Percentiles rank a stretch among this genome's conserved stretches.
These are phyloP conservation scores for Abortiporus biennis DNA, from an alignment of 1,284 basidiomycete genomes.

Conservation along the genomic window DNA sequence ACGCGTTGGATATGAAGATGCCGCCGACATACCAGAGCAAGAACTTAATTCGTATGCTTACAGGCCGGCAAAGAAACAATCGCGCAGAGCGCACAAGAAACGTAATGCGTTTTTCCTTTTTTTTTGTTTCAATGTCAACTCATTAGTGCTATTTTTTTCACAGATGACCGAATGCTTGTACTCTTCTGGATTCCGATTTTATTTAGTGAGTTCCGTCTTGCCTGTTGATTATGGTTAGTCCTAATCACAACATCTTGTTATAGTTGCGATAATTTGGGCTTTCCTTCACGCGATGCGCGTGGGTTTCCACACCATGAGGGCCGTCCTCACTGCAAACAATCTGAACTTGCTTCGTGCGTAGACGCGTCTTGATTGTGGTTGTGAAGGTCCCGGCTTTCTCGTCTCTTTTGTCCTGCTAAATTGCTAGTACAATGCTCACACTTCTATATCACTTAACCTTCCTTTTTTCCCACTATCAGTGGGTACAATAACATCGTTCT, in stretches of 20 bases:
- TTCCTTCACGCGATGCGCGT: conserved; percentile 53
- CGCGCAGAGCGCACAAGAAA: conserved; percentile 58
- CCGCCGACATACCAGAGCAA: conserved; percentile 42
- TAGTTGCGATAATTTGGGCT: conserved; percentile 67
- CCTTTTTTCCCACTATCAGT: too few relatives aligned
- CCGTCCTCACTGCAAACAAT: conserved; percentile 44
- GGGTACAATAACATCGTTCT: too few relatives aligned
- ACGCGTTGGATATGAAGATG: conserved; percentile 44
- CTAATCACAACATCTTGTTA: conserved; percentile 12
- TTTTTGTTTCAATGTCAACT: conserved; percentile 1
- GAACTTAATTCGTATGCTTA: conserved; percentile 66
- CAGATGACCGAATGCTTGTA: conserved; percentile 90
- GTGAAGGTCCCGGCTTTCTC: too few relatives aligned
- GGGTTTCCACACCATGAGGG: conserved; percentile 46
- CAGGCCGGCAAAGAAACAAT: conserved; percentile 46
- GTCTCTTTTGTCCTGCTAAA: too few relatives aligned
- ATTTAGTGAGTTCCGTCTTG: conserved; percentile 46
- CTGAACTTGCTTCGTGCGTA: conserved; percentile 24
- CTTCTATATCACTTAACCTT: too few relatives aligned
- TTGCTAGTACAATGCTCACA: too few relatives aligned
- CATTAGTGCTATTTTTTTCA: conserved; percentile 9
- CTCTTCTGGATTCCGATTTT: conserved; percentile 94
- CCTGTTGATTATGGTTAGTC: conserved; percentile 2
- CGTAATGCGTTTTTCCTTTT: conserved; percentile 41
- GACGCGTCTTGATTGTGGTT: too few relatives aligned